These are phyloP conservation scores for Rubroshorea leprosula DNA, from an alignment of 345 rosid species.

Conservation along the genomic window DNA sequence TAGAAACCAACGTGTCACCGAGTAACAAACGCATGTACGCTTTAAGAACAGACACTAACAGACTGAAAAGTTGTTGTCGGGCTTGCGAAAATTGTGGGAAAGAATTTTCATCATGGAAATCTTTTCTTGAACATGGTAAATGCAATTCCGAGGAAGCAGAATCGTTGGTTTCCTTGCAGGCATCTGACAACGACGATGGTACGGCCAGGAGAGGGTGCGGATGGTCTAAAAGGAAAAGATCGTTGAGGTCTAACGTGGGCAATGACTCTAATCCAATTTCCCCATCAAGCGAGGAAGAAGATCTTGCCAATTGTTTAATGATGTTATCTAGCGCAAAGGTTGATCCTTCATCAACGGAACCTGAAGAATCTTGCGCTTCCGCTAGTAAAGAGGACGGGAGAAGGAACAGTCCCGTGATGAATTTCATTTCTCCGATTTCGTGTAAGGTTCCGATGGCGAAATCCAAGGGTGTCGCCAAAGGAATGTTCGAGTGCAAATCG, in stretches of 20 bases:
- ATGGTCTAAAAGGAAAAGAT: slow-evolving; percentile 70
- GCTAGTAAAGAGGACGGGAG: slow-evolving; percentile 61
- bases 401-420: slow-evolving; percentile 29
- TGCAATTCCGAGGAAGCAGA: slow-evolving; percentile 50
- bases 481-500: slow-evolving; percentile 85
- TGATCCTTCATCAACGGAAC: slow-evolving; percentile 42
- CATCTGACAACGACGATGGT: slow-evolving; percentile 36
- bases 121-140: slow-evolving; percentile 70
- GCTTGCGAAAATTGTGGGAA: slow-evolving; percentile 71
- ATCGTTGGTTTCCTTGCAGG: slow-evolving; percentile 39
- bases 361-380: slow-evolving; percentile 65
- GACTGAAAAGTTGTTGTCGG: slow-evolving; percentile 54
- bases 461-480: slow-evolving; percentile 43
- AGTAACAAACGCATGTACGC: slow-evolving; percentile 58
- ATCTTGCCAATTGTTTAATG: slow-evolving; percentile 87
- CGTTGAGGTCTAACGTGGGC: slow-evolving; percentile 46
- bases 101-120: slow-evolving; percentile 78
- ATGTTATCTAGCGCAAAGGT: slow-evolving; percentile 75
- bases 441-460: slow-evolving; percentile 27
- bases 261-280: slow-evolving; percentile 23
- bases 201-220: slow-evolving; percentile 22
- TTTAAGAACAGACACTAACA: slow-evolving; percentile 57
- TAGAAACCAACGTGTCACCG: slow-evolving; percentile 30
- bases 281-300: slow-evolving; percentile 81
- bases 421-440: slow-evolving; percentile 32